Evolutionary conservation across 345 rosid species (phyloP).

Genomic region (Lepidium aucheri): DNA sequence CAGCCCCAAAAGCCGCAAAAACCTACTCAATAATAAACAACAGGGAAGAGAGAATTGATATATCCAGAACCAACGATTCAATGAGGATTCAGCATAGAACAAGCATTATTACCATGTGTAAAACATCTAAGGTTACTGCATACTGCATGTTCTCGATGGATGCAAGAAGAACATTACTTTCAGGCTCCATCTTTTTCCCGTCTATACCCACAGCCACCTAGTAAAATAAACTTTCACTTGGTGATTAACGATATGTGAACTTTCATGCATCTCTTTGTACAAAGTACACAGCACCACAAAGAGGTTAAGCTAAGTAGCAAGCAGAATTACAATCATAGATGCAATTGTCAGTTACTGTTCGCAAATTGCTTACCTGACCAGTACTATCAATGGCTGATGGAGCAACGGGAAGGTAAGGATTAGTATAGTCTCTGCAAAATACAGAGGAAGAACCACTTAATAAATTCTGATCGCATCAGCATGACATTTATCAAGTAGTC

Average conservation of each 20-base stretch:
- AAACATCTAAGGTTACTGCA: constrained; percentile 92
- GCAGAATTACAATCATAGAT: not conserved
- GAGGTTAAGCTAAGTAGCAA: not conserved
- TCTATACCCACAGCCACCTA: constrained; percentile 75
- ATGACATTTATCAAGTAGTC: not conserved
- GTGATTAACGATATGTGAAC: not conserved
- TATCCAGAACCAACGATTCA: not conserved
- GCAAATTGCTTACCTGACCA: constrained; percentile 43
- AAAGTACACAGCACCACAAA: not conserved
- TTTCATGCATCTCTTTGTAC: not conserved
- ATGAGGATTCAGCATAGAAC: not conserved
- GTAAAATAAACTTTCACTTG: not conserved
- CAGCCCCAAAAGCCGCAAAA: constrained; percentile 86
- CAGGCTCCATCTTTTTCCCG: constrained; percentile 94
- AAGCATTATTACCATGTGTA: constrained; percentile 60
- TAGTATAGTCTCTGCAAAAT: constrained; percentile 82
- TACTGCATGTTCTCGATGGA: constrained; percentile 99
- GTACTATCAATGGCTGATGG: constrained; percentile 92
- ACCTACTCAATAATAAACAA: constrained; percentile 37
- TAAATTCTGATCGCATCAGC: not conserved
- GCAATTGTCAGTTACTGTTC: not conserved
- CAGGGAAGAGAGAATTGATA: not conserved
- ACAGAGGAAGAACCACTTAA: not conserved
- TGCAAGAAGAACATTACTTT: constrained; percentile 97
- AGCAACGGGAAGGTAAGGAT: constrained; percentile 93